phyloP scores from a whole-genome alignment of 2,329 filamentous ascomycete species.

The Cytospora leucostoma region DNA sequence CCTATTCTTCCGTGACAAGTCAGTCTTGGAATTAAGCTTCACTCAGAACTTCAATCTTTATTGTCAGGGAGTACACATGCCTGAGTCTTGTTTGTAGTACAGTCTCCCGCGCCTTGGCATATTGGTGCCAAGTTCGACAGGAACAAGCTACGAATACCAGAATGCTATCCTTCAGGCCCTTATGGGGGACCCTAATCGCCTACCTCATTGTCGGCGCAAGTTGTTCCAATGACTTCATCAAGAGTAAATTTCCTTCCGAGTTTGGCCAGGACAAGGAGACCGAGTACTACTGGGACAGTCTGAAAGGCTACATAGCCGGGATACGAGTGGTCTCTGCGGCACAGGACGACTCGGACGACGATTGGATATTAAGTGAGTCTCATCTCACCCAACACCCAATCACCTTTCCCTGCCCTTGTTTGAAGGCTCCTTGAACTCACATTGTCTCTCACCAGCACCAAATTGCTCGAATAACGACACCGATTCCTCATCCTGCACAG shows the following conservation, averaged over 20 bases:
- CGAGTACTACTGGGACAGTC: conserved; percentile 10
- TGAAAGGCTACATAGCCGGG: conserved; percentile 9
- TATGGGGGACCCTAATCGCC: conserved; percentile 7
- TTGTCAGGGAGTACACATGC: too few relatives aligned
- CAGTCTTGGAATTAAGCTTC: neutral
- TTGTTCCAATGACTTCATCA: conserved; percentile 17
- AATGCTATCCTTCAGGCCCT: conserved; percentile 8
- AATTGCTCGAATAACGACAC: conserved; percentile 5
- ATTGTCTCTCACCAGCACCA: neutral
- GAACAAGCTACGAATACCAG: neutral
- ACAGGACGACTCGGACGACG: neutral
- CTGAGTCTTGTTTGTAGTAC: too few relatives aligned
- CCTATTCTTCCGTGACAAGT: too few relatives aligned
- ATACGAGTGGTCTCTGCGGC: conserved; percentile 4
- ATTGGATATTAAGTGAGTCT: conserved; percentile 13
- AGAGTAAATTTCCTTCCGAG: neutral
- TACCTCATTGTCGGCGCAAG: neutral
- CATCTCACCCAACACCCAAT: too few relatives aligned
- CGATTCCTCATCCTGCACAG: conserved; percentile 3
- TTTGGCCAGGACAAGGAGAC: neutral
- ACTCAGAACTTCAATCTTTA: neutral
- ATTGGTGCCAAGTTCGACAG: too few relatives aligned
- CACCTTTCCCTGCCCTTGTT: too few relatives aligned
- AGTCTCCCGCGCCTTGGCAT: too few relatives aligned
- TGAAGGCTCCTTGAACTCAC: neutral